phyloP scores from a whole-genome alignment of 495 filamentous ascomycete genomes.

The Apiosordaria backusii region DNA sequence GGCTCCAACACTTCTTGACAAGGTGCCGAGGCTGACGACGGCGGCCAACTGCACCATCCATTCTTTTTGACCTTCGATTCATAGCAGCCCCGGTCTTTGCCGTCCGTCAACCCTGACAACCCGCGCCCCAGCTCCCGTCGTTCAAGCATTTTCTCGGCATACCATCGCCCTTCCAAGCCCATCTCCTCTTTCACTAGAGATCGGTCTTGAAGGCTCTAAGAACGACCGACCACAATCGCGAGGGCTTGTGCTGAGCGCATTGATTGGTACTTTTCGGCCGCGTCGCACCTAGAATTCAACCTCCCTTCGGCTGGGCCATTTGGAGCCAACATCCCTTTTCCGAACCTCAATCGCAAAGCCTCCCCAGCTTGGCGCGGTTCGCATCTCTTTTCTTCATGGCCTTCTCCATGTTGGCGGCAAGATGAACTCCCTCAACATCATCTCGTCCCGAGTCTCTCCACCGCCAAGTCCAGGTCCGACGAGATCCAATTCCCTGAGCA shows the following conservation, averaged over 20 bases:
- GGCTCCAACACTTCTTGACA: conserved; percentile 19
- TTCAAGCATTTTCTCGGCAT: conserved; percentile 18
- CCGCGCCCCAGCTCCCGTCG: not conserved
- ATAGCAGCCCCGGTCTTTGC: conserved; percentile 17
- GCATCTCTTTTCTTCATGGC: conserved; percentile 36
- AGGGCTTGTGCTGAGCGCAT: conserved; percentile 13
- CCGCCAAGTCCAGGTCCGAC: conserved; percentile 54
- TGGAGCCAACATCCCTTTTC: not conserved
- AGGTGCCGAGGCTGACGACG: conserved; percentile 28
- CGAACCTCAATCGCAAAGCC: conserved; percentile 9
- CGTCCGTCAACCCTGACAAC: conserved; percentile 9
- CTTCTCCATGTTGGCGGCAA: conserved; percentile 42
- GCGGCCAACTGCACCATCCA: conserved; percentile 8
- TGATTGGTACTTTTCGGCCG: not conserved
- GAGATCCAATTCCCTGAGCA: conserved; percentile 63
- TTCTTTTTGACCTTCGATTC: conserved; percentile 12
- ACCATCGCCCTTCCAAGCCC: not conserved
- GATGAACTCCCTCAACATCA: conserved; percentile 98
- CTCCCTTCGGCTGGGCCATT: conserved; percentile 9
- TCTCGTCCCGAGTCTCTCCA: conserved; percentile 76
- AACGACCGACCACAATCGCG: not conserved
- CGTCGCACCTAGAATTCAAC: not conserved
- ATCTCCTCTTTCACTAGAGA: not conserved
- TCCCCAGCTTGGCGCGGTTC: conserved; percentile 17
- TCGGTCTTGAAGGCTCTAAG: not conserved